Evolutionary conservation across 2,329 filamentous ascomycete species (phyloP).

Genomic region (Amylocarpus encephaloides): DNA sequence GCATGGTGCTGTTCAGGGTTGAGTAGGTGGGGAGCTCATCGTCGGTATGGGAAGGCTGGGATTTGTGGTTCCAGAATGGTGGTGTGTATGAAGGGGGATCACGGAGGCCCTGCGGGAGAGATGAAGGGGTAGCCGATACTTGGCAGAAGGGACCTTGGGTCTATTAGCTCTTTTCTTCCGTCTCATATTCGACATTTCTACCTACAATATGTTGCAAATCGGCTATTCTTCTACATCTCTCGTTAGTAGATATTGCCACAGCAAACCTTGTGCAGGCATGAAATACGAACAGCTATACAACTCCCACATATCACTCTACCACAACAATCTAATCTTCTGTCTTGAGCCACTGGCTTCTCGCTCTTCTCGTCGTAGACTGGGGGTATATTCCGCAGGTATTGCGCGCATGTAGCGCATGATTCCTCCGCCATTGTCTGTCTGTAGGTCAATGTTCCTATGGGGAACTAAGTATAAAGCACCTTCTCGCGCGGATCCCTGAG

Average conservation of each 20-base stretch:
- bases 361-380: constrained; percentile 46
- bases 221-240: constrained; percentile 19
- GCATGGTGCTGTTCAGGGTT: constrained; percentile 7
- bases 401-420: constrained; percentile 64
- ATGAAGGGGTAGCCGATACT: constrained; percentile 53
- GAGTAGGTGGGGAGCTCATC: constrained; percentile 24
- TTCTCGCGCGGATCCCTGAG: neutral
- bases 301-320: constrained; percentile 62
- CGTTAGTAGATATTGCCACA: neutral
- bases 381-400: constrained; percentile 48
- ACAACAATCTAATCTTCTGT: constrained; percentile 63
- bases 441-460: neutral
- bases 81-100: constrained; percentile 61
- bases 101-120: constrained; percentile 57
- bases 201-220: constrained; percentile 41
- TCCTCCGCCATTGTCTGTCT: neutral
- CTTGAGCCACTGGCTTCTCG: constrained; percentile 54
- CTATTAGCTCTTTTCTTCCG: neutral
- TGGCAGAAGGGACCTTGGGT: constrained; percentile 63
- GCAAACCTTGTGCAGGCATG: neutral
- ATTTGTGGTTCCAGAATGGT: constrained; percentile 21
- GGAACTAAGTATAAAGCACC: neutral
- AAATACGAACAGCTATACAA: constrained; percentile 54
- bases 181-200: neutral
- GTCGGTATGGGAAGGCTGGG: constrained; percentile 36